Percentiles rank a stretch among this genome's conserved stretches.
phyloP scores from a whole-genome alignment of 176 grass and related monocot species.

The Guadua angustifolia region DNA sequence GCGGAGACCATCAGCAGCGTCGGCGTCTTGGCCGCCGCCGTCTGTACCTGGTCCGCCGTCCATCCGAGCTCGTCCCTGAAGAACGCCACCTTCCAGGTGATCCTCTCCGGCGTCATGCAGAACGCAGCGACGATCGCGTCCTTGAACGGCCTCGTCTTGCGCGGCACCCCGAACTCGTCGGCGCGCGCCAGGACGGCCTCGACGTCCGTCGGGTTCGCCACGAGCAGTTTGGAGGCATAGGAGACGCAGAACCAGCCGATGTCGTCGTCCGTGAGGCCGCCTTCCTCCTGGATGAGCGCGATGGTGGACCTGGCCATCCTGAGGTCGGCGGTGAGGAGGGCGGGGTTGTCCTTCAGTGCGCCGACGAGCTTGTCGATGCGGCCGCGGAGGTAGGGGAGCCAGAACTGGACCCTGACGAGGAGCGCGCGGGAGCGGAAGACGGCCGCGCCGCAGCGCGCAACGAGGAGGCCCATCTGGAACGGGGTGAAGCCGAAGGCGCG shows the following conservation, averaged over 20 bases:
- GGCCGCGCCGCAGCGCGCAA: conserved; percentile 25
- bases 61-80: conserved; percentile 51
- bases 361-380: conserved; percentile 43
- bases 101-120: conserved; percentile 34
- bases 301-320: conserved; percentile 37
- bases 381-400: conserved; percentile 27
- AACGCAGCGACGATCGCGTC: conserved; percentile 39
- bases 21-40: conserved; percentile 40
- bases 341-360: conserved; percentile 34
- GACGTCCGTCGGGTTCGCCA: conserved; percentile 21
- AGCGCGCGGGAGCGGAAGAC: conserved; percentile 36
- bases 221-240: conserved; percentile 44
- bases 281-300: conserved; percentile 43
- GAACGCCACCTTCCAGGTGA: conserved; percentile 40
- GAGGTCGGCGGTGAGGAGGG: conserved; percentile 33
- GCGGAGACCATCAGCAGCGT: conserved; percentile 39
- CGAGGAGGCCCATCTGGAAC: conserved; percentile 32
- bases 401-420: conserved; percentile 35
- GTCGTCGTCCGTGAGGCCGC: conserved; percentile 38
- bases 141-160: conserved; percentile 40
- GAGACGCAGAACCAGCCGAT: conserved; percentile 39
- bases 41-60: conserved; percentile 46
- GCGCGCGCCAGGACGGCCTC: conserved; percentile 32
- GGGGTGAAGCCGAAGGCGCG: conserved; percentile 44
- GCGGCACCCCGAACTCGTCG: conserved; percentile 39